phyloP scores from a whole-genome alignment of 1,284 basidiomycete species.

The Trichosporon inkin region DNA sequence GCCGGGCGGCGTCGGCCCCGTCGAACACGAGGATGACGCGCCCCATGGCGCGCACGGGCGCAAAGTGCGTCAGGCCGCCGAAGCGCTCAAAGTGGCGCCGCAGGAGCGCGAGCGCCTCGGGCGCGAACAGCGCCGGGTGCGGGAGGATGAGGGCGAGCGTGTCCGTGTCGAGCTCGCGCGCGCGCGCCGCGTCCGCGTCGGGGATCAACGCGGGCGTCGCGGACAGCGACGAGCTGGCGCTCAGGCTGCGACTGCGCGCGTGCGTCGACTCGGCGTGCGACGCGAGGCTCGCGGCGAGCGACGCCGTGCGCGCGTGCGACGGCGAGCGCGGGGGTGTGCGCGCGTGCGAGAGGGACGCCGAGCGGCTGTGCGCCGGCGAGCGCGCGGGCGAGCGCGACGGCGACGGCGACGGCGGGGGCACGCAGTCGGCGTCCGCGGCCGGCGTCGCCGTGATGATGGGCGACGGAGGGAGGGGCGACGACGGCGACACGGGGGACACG shows the following conservation, averaged over 20 bases:
- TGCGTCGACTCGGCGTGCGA: background rate
- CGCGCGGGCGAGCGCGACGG: no score
- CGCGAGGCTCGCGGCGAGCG: conserved; percentile 2
- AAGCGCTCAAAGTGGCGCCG: conserved; percentile 65
- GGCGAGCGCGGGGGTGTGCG: no score
- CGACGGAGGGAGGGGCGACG: background rate
- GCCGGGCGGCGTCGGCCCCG: conserved; percentile 50
- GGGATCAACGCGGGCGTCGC: conserved; percentile 28
- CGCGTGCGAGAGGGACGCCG: background rate
- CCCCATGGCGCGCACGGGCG: conserved; percentile 71
- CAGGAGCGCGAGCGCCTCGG: conserved; percentile 63
- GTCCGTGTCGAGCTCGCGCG: conserved; percentile 55
- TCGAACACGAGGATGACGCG: conserved; percentile 76
- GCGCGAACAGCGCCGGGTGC: conserved; percentile 64
- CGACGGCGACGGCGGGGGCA: background rate
- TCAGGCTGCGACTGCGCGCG: background rate
- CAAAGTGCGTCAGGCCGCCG: conserved; percentile 78
- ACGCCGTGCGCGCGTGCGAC: conserved; percentile 1
- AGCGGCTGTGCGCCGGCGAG: background rate
- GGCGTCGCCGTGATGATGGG: conserved; percentile 3
- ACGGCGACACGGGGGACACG: background rate
- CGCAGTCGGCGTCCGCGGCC: background rate
- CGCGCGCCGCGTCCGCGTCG: background rate
- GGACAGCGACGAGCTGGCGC: conserved; percentile 8
- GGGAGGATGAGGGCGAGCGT: conserved; percentile 65